Conservation (phyloP, 2,329 filamentous ascomycete species). For the Aphanoascus verrucosus region DNA sequence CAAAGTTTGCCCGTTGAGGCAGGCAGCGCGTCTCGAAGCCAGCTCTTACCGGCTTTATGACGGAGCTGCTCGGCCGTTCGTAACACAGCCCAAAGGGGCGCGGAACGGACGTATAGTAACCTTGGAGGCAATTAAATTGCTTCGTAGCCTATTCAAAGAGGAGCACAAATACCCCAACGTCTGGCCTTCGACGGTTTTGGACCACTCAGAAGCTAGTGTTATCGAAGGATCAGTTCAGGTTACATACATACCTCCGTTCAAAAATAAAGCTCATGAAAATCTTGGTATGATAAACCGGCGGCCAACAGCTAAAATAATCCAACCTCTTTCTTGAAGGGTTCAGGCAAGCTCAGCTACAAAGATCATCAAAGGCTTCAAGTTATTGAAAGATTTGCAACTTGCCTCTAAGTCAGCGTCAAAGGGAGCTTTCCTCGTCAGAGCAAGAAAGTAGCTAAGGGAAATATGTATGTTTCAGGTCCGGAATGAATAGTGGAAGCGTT, state of each 20-base stretch:
- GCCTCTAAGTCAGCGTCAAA: background rate
- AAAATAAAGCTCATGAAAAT: background rate
- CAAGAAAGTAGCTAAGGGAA: background rate
- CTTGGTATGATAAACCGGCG: background rate
- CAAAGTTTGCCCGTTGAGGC: background rate
- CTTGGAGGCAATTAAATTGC: background rate
- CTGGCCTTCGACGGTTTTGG: background rate
- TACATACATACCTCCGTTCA: background rate
- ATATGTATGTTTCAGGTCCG: conserved; percentile 7
- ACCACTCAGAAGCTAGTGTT: background rate
- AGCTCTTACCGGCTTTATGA: background rate
- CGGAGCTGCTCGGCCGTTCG: background rate
- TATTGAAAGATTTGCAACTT: background rate
- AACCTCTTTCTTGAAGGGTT: background rate
- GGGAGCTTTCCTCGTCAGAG: background rate
- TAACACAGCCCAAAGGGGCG: background rate
- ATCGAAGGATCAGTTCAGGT: background rate
- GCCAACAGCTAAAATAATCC: background rate
- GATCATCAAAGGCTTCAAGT: background rate
- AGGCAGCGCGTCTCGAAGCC: background rate
- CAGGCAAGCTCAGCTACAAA: background rate
- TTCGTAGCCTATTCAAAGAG: background rate
- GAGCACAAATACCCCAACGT: background rate
- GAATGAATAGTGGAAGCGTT: background rate
- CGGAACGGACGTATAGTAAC: background rate